Evolutionary conservation across 2,329 filamentous ascomycete species (phyloP), one percentile per base, ranked within the genome.

Genomic region (Xylaria polymorpha): DNA sequence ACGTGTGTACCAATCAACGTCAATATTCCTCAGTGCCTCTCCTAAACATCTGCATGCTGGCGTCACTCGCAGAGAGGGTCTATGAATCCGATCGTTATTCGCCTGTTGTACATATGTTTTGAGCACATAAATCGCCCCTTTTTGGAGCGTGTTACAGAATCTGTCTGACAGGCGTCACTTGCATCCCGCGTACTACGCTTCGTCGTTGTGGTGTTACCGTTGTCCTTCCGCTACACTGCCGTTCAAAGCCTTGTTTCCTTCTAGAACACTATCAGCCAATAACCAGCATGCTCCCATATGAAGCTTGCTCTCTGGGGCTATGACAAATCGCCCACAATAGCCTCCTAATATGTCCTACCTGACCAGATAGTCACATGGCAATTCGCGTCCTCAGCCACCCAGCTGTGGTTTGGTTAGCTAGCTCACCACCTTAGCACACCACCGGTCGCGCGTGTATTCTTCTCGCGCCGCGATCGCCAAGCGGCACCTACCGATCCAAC

Each of bases 401-500:
- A 32, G 48, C n/a, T 29, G 22, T 62, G 39, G 35, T 29, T 20
- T 25, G 43, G 15, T 32, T 15, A n/a, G 25, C 29, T 39, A 51
- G 35, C 35, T 18, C 10, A 37, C 29, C 22, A 37, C 35, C 61
- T 18, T 20, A 5, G 18, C 25, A 15, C 29, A 50, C 57, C 53
- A 25, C n/a, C 22, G 46, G 41, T 56, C 48, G 22, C 50, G 62
- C 51, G 20, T 57, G 15, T n/a, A n/a, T 18, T 35, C 32, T 32
- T 8, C 18, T 35, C 51, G 25, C 67, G 67, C 67, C 56, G 64
- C 67, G 55, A 61, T 64, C 37, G 46, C 67, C 67, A 64, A 70
- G 67, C 53, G 32, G 37, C n/a, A 41, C 58, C 44, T 61, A 60
- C 46, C 61, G 58, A 68, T 37, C 48, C 58, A 64, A 57, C 32